Percentiles rank a stretch among this genome's conserved stretches.
phyloP scores from a whole-genome alignment of 163 green algal species.

The Picocystis sp. region DNA sequence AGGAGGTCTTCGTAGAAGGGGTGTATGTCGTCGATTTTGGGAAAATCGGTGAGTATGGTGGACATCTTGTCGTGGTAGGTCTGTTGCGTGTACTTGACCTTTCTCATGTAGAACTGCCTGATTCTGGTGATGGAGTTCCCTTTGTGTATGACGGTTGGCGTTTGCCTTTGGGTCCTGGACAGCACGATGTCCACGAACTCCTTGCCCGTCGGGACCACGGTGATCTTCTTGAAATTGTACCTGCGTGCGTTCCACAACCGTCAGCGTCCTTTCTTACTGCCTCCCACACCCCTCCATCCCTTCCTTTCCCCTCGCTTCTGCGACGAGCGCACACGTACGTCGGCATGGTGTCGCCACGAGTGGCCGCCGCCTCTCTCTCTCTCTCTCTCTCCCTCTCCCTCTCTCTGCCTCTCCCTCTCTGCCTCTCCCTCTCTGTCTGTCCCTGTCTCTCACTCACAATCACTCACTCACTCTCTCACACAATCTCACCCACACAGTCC shows the following conservation, averaged over 20 bases:
- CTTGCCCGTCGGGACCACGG: constrained; percentile 67
- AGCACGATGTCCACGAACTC: constrained; percentile 98
- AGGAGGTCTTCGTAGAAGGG: constrained; percentile 96
- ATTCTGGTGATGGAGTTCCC: constrained; percentile 73
- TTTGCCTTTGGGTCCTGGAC: constrained; percentile 86
- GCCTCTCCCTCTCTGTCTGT: neutral
- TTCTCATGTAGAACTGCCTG: constrained; percentile 98
- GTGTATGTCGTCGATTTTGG: constrained; percentile 94
- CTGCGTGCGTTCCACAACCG: neutral
- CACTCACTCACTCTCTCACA: neutral
- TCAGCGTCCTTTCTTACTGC: neutral
- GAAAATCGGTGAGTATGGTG: constrained; percentile 83
- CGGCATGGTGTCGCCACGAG: neutral
- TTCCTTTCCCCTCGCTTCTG: neutral
- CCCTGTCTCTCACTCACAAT: neutral
- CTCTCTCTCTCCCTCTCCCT: neutral
- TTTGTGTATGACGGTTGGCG: constrained; percentile 94
- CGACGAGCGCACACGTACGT: neutral
- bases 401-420: neutral
- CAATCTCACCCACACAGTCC: neutral
- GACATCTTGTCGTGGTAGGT: constrained; percentile 88
- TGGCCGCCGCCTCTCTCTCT: neutral
- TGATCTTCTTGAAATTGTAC: constrained; percentile 95
- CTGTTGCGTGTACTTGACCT: constrained; percentile 87
- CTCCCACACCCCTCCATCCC: constrained; percentile 1